Evolutionary conservation across 2,329 filamentous ascomycete species (phyloP).

Genomic region (Fulvia fulva): DNA sequence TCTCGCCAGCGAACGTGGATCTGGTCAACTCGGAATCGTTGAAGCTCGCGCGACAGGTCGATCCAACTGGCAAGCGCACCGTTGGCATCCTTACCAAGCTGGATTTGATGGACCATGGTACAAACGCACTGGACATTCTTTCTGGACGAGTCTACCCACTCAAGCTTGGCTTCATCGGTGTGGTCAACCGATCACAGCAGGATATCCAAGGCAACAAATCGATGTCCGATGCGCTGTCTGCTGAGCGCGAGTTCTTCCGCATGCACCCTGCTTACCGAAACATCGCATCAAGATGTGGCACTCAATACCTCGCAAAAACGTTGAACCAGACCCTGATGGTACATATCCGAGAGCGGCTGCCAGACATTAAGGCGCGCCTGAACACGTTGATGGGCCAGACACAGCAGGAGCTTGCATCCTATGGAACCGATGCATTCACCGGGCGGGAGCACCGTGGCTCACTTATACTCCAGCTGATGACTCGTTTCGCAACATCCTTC

Average conservation of each 20-base stretch:
- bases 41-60: slow-evolving; percentile 94
- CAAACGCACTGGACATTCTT: slow-evolving; percentile 95
- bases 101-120: slow-evolving; percentile 98
- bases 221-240: slow-evolving; percentile 84
- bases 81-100: slow-evolving; percentile 97
- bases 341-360: slow-evolving; percentile 90
- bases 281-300: slow-evolving; percentile 89
- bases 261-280: slow-evolving; percentile 97
- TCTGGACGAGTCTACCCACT: slow-evolving; percentile 93
- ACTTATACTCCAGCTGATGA: slow-evolving; percentile 95
- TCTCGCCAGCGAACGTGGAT: slow-evolving; percentile 96
- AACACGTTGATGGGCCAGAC: slow-evolving; percentile 99
- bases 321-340: slow-evolving; percentile 93
- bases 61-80: slow-evolving; percentile 87
- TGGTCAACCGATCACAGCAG: slow-evolving; percentile 96
- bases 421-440: slow-evolving; percentile 95
- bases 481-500: slow-evolving; percentile 93
- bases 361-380: slow-evolving; percentile 94
- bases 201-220: slow-evolving; percentile 95
- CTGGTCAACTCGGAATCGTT: slow-evolving; percentile 97
- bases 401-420: slow-evolving; percentile 95
- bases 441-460: slow-evolving; percentile 96
- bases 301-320: slow-evolving; percentile 88
- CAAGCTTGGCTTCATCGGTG: slow-evolving; percentile 95
- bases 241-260: slow-evolving; percentile 91